Evolutionary conservation across 768 basidiomycete genomes (phyloP).

Genomic region (Hygrocybe coccinea): DNA sequence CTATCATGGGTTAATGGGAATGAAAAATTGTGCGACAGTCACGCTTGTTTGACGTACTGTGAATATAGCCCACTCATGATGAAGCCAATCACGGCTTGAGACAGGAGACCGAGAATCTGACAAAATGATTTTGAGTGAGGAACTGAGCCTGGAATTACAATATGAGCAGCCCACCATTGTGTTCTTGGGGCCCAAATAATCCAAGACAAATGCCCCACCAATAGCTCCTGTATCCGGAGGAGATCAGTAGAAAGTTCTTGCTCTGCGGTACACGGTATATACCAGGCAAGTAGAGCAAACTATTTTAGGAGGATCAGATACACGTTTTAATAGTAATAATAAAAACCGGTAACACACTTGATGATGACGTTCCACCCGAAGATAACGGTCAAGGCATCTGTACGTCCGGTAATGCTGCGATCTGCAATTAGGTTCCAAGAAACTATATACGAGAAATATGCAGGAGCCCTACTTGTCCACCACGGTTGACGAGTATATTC

Average conservation of each 20-base stretch:
- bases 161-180: conserved; percentile 50
- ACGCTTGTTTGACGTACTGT: conserved; percentile 30
- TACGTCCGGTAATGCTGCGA: conserved; percentile 53
- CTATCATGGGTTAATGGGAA: conserved; percentile 23
- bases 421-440: neutral
- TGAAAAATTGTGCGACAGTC: neutral
- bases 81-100: conserved; percentile 75
- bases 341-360: conserved; percentile 46
- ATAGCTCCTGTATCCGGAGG: conserved; percentile 56
- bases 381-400: conserved; percentile 49
- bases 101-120: conserved; percentile 62
- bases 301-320: conserved; percentile 3
- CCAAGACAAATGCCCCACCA: conserved; percentile 69
- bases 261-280: neutral
- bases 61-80: conserved; percentile 82
- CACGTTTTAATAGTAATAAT: neutral
- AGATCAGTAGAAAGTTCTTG: neutral
- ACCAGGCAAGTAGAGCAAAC: conserved; percentile 41
- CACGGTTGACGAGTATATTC: conserved; percentile 75
- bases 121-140: neutral
- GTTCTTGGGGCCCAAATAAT: conserved; percentile 68
- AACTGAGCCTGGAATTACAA: neutral
- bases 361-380: conserved; percentile 86
- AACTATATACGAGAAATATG: neutral
- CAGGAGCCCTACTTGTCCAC: conserved; percentile 48